phyloP scores from a whole-genome alignment of 192 early-diverging fungal species.

The Phycomyces blakesleeanus region DNA sequence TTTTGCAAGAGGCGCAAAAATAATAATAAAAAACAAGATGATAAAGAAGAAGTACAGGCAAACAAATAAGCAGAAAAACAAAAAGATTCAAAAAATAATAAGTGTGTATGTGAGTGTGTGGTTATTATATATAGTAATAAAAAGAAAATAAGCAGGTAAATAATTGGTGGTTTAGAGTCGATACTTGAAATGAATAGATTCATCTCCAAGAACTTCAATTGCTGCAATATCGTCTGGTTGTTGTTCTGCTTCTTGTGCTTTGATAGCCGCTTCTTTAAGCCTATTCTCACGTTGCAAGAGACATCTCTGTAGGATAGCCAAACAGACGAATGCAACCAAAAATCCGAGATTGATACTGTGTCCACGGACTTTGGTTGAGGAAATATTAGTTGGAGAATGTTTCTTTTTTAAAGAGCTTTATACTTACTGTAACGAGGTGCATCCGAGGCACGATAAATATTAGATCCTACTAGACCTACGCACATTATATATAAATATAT shows the following conservation, averaged over 20 bases:
- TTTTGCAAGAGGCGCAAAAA: too few relatives aligned
- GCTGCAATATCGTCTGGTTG: neutral
- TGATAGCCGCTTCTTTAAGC: neutral
- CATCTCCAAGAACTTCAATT: constrained; percentile 12
- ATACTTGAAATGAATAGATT: constrained; percentile 12
- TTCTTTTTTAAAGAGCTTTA: neutral
- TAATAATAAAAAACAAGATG: too few relatives aligned
- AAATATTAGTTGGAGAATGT: too few relatives aligned
- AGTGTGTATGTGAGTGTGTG: too few relatives aligned
- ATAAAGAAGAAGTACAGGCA: too few relatives aligned
- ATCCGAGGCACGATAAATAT: constrained; percentile 28
- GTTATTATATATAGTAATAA: too few relatives aligned
- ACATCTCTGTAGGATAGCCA: constrained; percentile 18
- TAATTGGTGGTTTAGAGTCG: neutral
- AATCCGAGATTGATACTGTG: constrained; percentile 24
- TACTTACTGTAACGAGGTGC: constrained; percentile 27
- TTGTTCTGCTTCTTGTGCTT: neutral
- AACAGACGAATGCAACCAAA: constrained; percentile 26
- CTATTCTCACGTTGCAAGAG: constrained; percentile 16
- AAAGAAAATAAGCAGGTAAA: too few relatives aligned
- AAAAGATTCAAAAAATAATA: too few relatives aligned
- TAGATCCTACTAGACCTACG: constrained; percentile 24
- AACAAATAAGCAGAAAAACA: too few relatives aligned
- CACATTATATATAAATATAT: neutral
- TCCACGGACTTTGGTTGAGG: constrained; percentile 24